These are phyloP conservation scores for Rhodotorula diobovata DNA, from an alignment of 768 basidiomycete genomes.

Conservation along the genomic window DNA sequence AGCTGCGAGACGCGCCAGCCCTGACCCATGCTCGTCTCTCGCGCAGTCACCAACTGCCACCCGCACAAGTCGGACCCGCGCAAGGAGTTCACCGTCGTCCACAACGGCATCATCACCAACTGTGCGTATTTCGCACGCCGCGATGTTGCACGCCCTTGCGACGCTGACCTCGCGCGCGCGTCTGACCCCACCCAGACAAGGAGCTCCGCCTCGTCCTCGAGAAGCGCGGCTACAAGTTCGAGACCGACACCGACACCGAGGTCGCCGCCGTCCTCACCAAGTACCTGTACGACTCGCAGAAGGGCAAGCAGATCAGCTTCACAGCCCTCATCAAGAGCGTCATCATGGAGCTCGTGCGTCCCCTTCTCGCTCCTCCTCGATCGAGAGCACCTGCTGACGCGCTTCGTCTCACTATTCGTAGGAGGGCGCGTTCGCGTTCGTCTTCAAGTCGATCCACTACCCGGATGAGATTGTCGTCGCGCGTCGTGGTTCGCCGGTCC, in stretches of 20 bases:
- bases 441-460: conserved; percentile 94
- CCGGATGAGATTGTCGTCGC: conserved; percentile 94
- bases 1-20: background rate
- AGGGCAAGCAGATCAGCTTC: conserved; percentile 77
- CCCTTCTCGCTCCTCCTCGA: background rate
- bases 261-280: conserved; percentile 92
- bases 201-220: conserved; percentile 88
- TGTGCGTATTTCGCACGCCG: conserved; percentile 45
- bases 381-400: background rate
- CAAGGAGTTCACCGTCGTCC: conserved; percentile 82
- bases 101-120: conserved; percentile 99
- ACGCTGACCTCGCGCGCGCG: background rate
- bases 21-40: conserved; percentile 55
- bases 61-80: conserved; percentile 77
- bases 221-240: conserved; percentile 90
- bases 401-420: conserved; percentile 11
- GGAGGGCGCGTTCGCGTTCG: conserved; percentile 98
- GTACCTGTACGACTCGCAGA: conserved; percentile 91
- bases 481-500: conserved; percentile 90
- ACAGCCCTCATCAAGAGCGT: conserved; percentile 90
- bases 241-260: conserved; percentile 95
- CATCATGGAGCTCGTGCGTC: conserved; percentile 72
- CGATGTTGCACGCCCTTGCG: background rate
- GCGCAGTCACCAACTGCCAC: conserved; percentile 80
- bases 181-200: conserved; percentile 45